Base-by-base conservation (phyloP, 2,329 filamentous ascomycete genomes). In the Sporothrix inflata region DNA sequence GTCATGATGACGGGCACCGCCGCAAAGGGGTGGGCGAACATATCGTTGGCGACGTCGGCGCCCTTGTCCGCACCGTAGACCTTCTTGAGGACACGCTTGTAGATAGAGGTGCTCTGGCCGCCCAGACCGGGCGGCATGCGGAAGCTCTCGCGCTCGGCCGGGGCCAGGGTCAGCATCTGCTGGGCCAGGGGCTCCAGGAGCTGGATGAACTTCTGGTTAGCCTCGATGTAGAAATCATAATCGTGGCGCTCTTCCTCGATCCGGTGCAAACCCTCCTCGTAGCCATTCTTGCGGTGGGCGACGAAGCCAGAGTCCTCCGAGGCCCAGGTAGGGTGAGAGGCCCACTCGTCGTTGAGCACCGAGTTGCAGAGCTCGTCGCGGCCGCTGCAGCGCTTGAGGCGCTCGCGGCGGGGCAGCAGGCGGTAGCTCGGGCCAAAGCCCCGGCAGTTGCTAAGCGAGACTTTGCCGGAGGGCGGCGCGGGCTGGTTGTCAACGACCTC, bases 161-260 rank as follows among this genome's bases (percentile, higher is more conserved):
- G 86, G 9, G 87, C 88, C 87, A 98, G 91, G 55, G 92, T 90
- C 19, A 94, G 86, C 81, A 99, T 92, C 78, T 97, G 92, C 78
- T 97, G 94, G 1, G 94, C 94, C 73, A 98, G 93, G 0, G 96
- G 96, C 80, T 98, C 95, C 53, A 99, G 89, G 4, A 99, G 90
- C 81, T 98, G 96, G 73, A 99, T 97, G 67, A 96, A 98, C 76
- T 97, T 94, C 74, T 92, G 89, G 78, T 96, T 97, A 9, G 94
- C 93, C 82, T 99, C 96, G 70, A 99, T 98, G 79, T 98, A 96
- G 83, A 97, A 97, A 81, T 99, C 96, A 78, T 99, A 99, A 79
- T 99, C 96, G 79, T 99, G 96, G 4, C 96, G 92, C 80, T 99
- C 96, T 81, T 99, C 96, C 81, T 99, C 96, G 74, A 99, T 98